Conservation (phyloP, 805 yeast genomes). For the Huiozyma naganishii region DNA sequence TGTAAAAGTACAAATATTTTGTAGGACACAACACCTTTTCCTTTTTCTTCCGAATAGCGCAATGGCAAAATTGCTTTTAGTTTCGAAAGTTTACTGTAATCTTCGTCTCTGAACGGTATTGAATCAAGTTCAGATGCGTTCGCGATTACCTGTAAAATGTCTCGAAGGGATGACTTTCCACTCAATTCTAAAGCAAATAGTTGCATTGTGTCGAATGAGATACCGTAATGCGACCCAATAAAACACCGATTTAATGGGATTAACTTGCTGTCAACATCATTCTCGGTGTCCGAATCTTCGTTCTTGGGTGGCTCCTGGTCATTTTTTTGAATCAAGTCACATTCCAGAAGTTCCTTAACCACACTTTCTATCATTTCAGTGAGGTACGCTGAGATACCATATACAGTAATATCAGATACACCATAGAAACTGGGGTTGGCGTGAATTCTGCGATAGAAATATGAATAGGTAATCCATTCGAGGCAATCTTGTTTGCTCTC, state of each 20-base stretch:
- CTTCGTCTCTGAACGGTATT: constrained; percentile 53
- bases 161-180: constrained; percentile 45
- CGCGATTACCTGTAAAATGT: constrained; percentile 53
- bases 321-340: constrained; percentile 52
- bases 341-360: constrained; percentile 49
- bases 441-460: constrained; percentile 69
- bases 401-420: constrained; percentile 47
- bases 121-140: constrained; percentile 65
- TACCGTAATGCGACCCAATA: constrained; percentile 63
- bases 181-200: constrained; percentile 42
- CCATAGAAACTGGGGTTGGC: constrained; percentile 86
- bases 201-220: constrained; percentile 58
- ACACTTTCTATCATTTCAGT: constrained; percentile 75
- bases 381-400: constrained; percentile 68
- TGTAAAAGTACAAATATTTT: constrained; percentile 71
- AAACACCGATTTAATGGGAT: constrained; percentile 58
- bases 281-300: constrained; percentile 19
- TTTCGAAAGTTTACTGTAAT: constrained; percentile 36
- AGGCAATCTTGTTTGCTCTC: constrained; percentile 71
- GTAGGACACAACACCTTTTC: constrained; percentile 40
- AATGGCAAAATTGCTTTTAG: constrained; percentile 56
- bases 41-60: constrained; percentile 30
- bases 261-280: constrained; percentile 31
- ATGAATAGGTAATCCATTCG: constrained; percentile 81
- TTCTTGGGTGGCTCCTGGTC: constrained; percentile 16